A percentile compares a stretch with the other conserved stretches of the same genome.
phyloP scores from a whole-genome alignment of 495 filamentous ascomycete species.

The Hyaloscypha hepaticicola region DNA sequence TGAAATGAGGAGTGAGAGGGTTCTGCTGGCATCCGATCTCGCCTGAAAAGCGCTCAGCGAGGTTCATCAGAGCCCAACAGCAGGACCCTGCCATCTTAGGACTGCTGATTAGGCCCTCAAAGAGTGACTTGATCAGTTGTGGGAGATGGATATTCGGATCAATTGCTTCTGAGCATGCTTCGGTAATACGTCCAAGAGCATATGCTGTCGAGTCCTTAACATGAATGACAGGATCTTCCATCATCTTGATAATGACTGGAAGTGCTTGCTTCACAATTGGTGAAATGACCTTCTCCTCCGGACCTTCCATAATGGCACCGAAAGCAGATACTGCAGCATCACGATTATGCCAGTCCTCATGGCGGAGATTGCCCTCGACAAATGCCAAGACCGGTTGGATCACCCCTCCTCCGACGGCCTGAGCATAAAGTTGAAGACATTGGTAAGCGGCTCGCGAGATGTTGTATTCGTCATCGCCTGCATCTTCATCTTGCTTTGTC shows the following conservation, averaged over 20 bases:
- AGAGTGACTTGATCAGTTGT: conserved; percentile 81
- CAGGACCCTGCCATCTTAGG: conserved; percentile 97
- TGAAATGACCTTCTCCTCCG: conserved; percentile 82
- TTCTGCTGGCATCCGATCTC: conserved; percentile 75
- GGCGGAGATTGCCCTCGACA: conserved; percentile 85
- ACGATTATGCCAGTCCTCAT: conserved; percentile 86
- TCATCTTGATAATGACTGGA: conserved; percentile 88
- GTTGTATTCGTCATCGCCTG: conserved; percentile 95
- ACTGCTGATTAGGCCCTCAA: conserved; percentile 83
- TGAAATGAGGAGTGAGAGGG: conserved; percentile 86
- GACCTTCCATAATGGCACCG: conserved; percentile 98
- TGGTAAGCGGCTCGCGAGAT: conserved; percentile 93
- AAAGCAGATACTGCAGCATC: conserved; percentile 98
- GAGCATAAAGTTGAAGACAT: conserved; percentile 90
- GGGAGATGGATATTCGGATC: conserved; percentile 80
- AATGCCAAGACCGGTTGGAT: conserved; percentile 82
- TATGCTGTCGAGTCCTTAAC: conserved; percentile 98
- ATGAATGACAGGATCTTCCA: conserved; percentile 84
- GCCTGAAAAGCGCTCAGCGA: conserved; percentile 90
- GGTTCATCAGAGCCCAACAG: conserved; percentile 99
- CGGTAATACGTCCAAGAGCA: conserved; percentile 92
- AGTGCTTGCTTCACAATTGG: conserved; percentile 94
- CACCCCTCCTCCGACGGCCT: conserved; percentile 78
- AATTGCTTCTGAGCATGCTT: conserved; percentile 82
- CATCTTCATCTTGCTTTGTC: conserved; percentile 97